phyloP scores from a whole-genome alignment of 257 asterid genomes.

The Salvia miltiorrhiza region DNA sequence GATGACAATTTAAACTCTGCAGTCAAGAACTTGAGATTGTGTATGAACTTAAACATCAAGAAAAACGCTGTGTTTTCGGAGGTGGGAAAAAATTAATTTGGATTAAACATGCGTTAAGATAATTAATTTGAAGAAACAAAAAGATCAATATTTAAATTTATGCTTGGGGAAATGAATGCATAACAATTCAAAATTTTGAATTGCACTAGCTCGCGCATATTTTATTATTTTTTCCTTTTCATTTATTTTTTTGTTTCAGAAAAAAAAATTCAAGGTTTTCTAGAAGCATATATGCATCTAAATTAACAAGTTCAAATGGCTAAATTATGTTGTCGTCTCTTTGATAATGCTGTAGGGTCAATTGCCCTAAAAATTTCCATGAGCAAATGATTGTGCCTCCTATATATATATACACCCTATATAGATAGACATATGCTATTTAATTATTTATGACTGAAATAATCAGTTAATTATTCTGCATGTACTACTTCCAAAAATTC shows the following conservation, averaged over 20 bases:
- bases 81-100: not conserved
- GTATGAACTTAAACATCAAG: too few relatives aligned
- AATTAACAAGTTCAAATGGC: not conserved
- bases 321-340: slow-evolving; percentile 5
- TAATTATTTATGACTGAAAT: not conserved
- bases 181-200: not conserved
- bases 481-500: not conserved
- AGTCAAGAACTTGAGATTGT: not conserved
- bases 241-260: not conserved
- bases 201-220: not conserved
- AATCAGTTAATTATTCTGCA: not conserved
- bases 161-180: not conserved
- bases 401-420: too few relatives aligned
- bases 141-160: not conserved
- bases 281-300: slow-evolving; percentile 1
- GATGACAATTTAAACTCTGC: not conserved
- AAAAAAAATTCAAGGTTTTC: not conserved
- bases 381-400: slow-evolving; percentile 19
- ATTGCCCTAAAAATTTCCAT: not conserved
- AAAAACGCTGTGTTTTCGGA: too few relatives aligned
- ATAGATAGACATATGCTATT: not conserved
- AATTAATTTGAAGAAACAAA: not conserved
- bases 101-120: not conserved
- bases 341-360: not conserved
- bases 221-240: not conserved